Evolutionary conservation across 2,329 filamentous ascomycete species (phyloP), one percentile per base, ranked within the genome.

Genomic region (Fusarium fracticaudum): DNA sequence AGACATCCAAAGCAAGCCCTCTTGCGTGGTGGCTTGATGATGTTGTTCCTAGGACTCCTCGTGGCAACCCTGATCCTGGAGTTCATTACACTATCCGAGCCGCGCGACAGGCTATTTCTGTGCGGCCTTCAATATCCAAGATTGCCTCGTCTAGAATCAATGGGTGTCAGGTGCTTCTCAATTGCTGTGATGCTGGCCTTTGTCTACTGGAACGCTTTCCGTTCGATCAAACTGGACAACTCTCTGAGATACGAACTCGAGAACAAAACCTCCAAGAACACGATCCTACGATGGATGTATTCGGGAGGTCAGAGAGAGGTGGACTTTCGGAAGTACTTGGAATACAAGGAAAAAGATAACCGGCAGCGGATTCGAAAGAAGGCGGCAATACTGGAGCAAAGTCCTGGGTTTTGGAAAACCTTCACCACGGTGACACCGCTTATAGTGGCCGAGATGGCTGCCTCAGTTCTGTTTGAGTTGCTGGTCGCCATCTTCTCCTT

Each of bases 121-220:
- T 72, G 70, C 11, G 60, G 44, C 20, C 50, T 73, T 44, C 60
- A 69, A 20, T 26, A 59, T 43, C 58, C 59, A 18, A 24, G 11
- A 31, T 18, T 29, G 7, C 43, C 31, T 66, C 67, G 60, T 8
- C n/a, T 26, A 18, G n/a, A 15, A 13, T 38, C 29, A 22, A n/a
- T 29, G 31, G 45, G 31, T 8, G 13, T n/a, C 18, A 70, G 66
- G 20, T 53, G 44, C 20, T 53, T 70, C 20, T 51, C 59, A 14
- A 65, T 70, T 43, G 38, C 41, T 54, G 29, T 65, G 26, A 24
- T 70, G 26, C 24, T 70, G 18, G 33, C 26, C 6, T 64, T 65
- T 48, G 31, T 72, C 35, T 72, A 72, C 17, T 72, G 69, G 69
- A 72, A 72, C 20, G 64, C 45, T 11, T 61, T 72, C 20, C 58